These are phyloP conservation scores for Trypanosoma boissoni DNA, from an alignment of 208 protist species.

Conservation along the genomic window DNA sequence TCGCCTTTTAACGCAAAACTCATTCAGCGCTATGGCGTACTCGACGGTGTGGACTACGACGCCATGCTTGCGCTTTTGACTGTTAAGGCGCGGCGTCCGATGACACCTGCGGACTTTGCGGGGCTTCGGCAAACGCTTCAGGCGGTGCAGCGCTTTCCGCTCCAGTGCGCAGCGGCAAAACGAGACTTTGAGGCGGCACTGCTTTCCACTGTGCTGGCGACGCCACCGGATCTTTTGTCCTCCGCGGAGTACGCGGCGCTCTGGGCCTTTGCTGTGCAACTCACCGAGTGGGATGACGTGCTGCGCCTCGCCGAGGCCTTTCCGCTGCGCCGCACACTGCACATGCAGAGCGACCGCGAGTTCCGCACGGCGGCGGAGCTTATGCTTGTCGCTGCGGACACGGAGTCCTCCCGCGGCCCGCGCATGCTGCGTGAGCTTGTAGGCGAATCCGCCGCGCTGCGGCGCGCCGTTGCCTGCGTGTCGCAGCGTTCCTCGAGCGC, in stretches of 20 bases:
- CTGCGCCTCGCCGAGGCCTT: constrained; percentile 39
- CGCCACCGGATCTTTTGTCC: constrained; percentile 16
- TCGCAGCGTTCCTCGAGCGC: constrained; percentile 19
- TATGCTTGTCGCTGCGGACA: constrained; percentile 15
- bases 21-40: constrained; percentile 36
- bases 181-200: constrained; percentile 22
- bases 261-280: constrained; percentile 38
- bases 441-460: too few species aligned
- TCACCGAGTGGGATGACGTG: constrained; percentile 31
- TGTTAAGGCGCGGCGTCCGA: constrained; percentile 5
- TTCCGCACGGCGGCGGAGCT: constrained; percentile 32
- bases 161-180: constrained; percentile 20
- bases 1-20: constrained; percentile 30
- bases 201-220: constrained; percentile 24
- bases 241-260: constrained; percentile 30
- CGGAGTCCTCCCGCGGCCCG: not conserved
- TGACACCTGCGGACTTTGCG: constrained; percentile 2
- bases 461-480: constrained; percentile 38
- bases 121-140: constrained; percentile 23
- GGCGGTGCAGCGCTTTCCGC: constrained; percentile 47
- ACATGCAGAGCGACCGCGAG: constrained; percentile 30
- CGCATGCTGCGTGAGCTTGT: too few species aligned
- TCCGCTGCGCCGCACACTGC: constrained; percentile 29
- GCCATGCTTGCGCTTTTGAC: constrained; percentile 34
- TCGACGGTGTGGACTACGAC: constrained; percentile 56